Evolutionary conservation across 2,329 filamentous ascomycete species (phyloP).

Genomic region (Lasiodiplodia sp.): DNA sequence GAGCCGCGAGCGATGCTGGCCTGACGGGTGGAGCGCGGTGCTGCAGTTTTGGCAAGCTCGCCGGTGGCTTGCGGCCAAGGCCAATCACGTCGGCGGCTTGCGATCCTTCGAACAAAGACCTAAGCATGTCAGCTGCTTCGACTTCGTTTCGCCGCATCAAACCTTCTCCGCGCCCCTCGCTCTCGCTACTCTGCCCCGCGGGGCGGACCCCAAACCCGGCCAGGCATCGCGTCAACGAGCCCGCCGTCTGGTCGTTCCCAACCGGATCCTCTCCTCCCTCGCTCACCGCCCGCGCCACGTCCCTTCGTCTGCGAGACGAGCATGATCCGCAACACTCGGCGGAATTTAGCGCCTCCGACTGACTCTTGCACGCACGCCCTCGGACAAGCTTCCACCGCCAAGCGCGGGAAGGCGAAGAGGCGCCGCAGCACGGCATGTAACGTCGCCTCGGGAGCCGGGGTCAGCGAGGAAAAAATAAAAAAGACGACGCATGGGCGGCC

Average conservation of each 20-base stretch:
- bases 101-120: constrained; percentile 11
- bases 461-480: neutral
- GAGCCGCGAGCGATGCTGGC: constrained; percentile 1
- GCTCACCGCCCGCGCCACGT: neutral
- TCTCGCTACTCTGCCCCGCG: constrained; percentile 5
- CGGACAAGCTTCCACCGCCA: constrained; percentile 25
- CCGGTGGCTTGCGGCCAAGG: constrained; percentile 21
- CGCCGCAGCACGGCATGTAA: constrained; percentile 21
- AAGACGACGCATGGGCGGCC: neutral
- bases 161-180: constrained; percentile 7
- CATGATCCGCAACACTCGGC: neutral
- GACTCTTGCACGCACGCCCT: constrained; percentile 8
- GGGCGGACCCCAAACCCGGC: constrained; percentile 4
- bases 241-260: neutral
- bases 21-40: constrained; percentile 10
- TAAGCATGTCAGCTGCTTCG: constrained; percentile 13
- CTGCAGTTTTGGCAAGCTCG: constrained; percentile 16
- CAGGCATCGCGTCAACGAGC: neutral
- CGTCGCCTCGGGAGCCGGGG: constrained; percentile 8
- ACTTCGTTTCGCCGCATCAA: neutral
- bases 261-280: neutral
- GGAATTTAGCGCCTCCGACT: constrained; percentile 12
- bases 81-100: constrained; percentile 16
- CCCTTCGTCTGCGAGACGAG: neutral
- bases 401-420: constrained; percentile 20